These are phyloP conservation scores for Rickenella mellea DNA, from an alignment of 768 basidiomycete species.

Conservation along the genomic window DNA sequence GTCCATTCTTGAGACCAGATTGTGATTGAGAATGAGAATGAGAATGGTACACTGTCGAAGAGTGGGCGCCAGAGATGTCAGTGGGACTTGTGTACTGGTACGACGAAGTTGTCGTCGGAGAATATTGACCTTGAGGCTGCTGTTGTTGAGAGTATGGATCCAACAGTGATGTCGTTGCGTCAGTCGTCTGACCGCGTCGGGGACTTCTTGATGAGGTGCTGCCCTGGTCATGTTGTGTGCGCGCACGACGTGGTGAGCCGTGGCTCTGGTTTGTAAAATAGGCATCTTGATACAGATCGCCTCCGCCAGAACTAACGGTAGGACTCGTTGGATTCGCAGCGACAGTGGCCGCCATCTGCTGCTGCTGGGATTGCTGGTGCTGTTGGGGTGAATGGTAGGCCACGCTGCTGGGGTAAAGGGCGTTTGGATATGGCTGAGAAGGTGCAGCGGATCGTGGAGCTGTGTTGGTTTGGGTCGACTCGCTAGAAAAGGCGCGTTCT, in stretches of 20 bases:
- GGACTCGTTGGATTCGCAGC: not conserved
- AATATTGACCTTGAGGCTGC: slow-evolving; percentile 36
- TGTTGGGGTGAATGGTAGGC: slow-evolving; percentile 26
- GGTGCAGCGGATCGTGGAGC: slow-evolving; percentile 12
- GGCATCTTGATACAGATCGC: slow-evolving; percentile 46
- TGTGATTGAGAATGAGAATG: slow-evolving; percentile 53
- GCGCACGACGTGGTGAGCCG: slow-evolving; percentile 46
- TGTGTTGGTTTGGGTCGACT: slow-evolving; percentile 31
- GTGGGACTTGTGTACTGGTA: slow-evolving; percentile 30
- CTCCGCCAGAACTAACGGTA: not conserved
- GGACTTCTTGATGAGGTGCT: slow-evolving; percentile 35
- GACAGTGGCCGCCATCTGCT: not conserved
- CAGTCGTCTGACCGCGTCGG: slow-evolving; percentile 17
- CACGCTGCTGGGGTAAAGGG: slow-evolving; percentile 51
- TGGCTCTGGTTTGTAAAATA: slow-evolving; percentile 45
- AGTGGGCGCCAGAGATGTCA: slow-evolving; percentile 27
- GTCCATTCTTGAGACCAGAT: slow-evolving; percentile 10
- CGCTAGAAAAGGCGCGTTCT: slow-evolving; percentile 47
- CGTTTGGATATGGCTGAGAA: slow-evolving; percentile 27
- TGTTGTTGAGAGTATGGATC: slow-evolving; percentile 68
- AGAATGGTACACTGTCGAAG: slow-evolving; percentile 35
- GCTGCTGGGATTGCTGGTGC: slow-evolving; percentile 28
- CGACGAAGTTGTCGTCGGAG: slow-evolving; percentile 43
- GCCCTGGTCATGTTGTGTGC: slow-evolving; percentile 43
- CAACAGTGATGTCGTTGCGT: slow-evolving; percentile 45